phyloP scores from a whole-genome alignment of 2,329 filamentous ascomycete species.

The Scedosporium minutisporum region DNA sequence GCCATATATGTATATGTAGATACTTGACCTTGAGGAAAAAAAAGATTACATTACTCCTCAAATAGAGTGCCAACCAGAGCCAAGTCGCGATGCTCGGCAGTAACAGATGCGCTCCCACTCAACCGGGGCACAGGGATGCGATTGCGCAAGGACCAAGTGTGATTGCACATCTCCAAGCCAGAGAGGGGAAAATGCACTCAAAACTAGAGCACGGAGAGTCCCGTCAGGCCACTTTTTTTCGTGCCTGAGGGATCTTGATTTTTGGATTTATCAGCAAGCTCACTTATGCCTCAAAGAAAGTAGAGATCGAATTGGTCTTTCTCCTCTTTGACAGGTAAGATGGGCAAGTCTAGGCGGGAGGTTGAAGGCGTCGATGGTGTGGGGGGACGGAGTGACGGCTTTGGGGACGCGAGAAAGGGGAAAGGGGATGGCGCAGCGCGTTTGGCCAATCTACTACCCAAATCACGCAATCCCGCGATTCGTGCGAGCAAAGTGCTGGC shows the following conservation, averaged over 20 bases:
- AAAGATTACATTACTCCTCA: no score
- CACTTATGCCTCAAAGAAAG: not conserved
- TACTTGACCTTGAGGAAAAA: no score
- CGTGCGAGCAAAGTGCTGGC: not conserved
- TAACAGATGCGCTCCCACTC: no score
- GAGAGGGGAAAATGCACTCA: not conserved
- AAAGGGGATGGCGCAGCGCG: not conserved
- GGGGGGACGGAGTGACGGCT: not conserved
- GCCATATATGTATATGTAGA: not conserved
- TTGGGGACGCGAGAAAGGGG: not conserved
- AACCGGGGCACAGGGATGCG: not conserved
- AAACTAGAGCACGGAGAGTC: not conserved
- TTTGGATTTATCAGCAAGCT: not conserved
- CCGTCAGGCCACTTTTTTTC: not conserved
- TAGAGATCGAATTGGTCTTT: no score
- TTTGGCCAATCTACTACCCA: not conserved
- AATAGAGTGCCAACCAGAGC: no score
- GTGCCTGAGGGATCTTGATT: not conserved
- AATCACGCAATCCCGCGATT: constrained; percentile 4
- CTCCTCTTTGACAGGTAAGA: no score
- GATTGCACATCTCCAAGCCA: not conserved
- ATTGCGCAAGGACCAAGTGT: not conserved
- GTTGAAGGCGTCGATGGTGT: no score
- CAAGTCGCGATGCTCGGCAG: no score
- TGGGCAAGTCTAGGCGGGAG: no score